Conservation (phyloP, 345 rosid genomes). For the Moricandia arvensis region DNA sequence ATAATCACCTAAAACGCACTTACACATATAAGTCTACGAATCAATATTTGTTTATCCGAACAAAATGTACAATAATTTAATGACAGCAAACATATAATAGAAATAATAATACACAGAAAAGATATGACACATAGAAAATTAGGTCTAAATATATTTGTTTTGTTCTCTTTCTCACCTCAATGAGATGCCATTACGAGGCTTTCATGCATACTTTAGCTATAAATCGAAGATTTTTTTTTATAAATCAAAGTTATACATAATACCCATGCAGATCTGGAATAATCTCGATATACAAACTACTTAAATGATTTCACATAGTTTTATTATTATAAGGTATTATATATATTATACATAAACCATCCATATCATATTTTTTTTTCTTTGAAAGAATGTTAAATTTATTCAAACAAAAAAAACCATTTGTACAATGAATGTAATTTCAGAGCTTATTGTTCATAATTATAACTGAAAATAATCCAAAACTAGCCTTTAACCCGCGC, state of each 20-base stretch:
- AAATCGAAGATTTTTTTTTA: background rate
- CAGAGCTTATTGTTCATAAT: no score
- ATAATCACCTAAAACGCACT: constrained; percentile 33
- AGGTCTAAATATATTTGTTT: background rate
- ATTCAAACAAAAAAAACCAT: no score
- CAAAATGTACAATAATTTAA: no score
- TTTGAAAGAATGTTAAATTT: no score
- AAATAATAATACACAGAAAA: background rate
- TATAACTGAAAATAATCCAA: no score
- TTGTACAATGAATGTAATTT: no score
- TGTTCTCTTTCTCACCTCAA: background rate
- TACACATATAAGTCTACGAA: constrained; percentile 2
- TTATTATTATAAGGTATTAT: no score
- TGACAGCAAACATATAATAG: no score
- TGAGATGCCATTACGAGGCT: background rate
- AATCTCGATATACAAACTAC: background rate
- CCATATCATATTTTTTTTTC: no score
- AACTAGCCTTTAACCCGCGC: no score
- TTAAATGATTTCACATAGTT: background rate
- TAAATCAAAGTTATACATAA: background rate
- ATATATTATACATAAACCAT: background rate
- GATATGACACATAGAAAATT: background rate
- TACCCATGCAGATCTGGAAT: background rate
- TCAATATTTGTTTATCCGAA: background rate
- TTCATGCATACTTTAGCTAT: background rate